phyloP scores from a whole-genome alignment of 2,329 filamentous ascomycete species.

The Fusarium graminum region DNA sequence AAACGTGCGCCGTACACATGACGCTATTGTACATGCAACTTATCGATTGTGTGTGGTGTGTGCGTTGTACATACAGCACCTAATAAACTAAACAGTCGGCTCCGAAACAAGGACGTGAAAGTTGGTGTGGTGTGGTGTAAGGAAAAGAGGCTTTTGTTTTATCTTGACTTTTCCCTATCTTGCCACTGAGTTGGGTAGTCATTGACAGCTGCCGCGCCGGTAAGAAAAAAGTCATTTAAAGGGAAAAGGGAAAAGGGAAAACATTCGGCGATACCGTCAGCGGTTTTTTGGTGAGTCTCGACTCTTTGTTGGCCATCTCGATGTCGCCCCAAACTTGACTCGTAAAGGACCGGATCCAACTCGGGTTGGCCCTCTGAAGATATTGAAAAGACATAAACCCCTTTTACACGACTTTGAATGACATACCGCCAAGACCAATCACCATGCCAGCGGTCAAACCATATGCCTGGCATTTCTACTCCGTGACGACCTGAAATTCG shows the following conservation, averaged over 20 bases:
- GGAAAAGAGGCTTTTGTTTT: slow-evolving; percentile 21
- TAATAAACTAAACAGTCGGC: slow-evolving; percentile 19
- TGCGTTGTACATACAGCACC: slow-evolving; percentile 20
- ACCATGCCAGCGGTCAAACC: slow-evolving; percentile 27
- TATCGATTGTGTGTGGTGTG: neutral
- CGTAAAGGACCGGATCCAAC: slow-evolving; percentile 11
- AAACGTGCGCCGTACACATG: slow-evolving; percentile 42
- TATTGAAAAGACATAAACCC: slow-evolving; percentile 6
- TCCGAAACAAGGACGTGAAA: slow-evolving; percentile 20
- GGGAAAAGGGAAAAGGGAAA: slow-evolving; percentile 2
- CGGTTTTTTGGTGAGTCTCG: slow-evolving; percentile 13
- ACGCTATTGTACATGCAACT: slow-evolving; percentile 46
- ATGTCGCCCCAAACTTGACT: slow-evolving; percentile 29
- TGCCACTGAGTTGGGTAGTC: neutral
- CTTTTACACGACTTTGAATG: slow-evolving; percentile 27
- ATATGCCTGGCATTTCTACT: slow-evolving; percentile 22
- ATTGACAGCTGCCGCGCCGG: slow-evolving; percentile 26
- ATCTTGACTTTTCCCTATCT: slow-evolving; percentile 11
- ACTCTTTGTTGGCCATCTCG: slow-evolving; percentile 19
- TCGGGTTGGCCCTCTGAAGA: slow-evolving; percentile 5
- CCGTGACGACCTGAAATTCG: slow-evolving; percentile 24
- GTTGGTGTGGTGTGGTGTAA: slow-evolving; percentile 27
- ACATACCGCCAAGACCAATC: slow-evolving; percentile 35
- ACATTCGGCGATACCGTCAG: slow-evolving; percentile 20
- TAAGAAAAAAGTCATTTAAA: neutral